Evolutionary conservation across 495 filamentous ascomycete species (phyloP).

Genomic region (Tuber microsphaerosporum): DNA sequence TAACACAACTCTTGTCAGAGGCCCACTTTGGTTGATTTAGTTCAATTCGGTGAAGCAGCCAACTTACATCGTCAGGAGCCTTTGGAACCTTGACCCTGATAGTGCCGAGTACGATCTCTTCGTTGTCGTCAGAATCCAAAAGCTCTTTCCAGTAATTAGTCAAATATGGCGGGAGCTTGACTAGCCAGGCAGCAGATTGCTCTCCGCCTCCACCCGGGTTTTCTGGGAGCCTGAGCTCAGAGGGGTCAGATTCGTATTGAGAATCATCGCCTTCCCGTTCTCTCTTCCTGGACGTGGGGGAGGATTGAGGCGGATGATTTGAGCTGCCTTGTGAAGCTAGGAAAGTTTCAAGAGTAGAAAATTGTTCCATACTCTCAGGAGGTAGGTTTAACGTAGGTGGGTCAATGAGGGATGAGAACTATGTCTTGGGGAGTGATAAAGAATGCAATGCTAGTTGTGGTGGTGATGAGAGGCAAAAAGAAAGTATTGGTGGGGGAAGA

Average conservation of each 20-base stretch:
- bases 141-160: not conserved
- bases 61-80: not conserved
- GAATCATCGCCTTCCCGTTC: not conserved
- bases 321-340: not conserved
- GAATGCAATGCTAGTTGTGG: not conserved
- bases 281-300: not conserved
- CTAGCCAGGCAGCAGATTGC: not conserved
- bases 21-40: not conserved
- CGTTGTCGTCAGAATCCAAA: not conserved
- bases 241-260: not conserved
- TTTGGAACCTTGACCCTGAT: not conserved
- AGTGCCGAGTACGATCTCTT: not conserved
- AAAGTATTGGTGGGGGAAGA: not conserved
- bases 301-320: not conserved
- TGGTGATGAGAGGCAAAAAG: not conserved
- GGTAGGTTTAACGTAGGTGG: not conserved
- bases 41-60: not conserved
- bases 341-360: not conserved
- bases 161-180: not conserved
- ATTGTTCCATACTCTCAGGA: not conserved
- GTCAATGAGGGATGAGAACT: not conserved
- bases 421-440: not conserved
- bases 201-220: not conserved
- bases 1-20: not conserved
- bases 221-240: not conserved